phyloP scores from a whole-genome alignment of 1,139 yeast genomes.

The Kodamaea ohmeri region DNA sequence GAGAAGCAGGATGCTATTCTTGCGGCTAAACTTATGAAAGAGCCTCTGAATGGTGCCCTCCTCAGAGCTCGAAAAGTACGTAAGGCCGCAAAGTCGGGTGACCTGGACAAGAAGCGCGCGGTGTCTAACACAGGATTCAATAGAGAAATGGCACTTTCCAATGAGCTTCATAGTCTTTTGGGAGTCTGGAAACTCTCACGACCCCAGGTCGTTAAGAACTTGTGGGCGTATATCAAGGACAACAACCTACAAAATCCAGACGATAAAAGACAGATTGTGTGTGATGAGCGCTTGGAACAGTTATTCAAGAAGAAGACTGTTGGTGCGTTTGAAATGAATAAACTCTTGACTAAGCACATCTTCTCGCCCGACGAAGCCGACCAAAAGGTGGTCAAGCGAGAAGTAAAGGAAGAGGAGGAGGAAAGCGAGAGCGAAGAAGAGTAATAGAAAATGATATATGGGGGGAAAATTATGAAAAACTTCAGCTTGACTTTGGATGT shows the following conservation, averaged over 20 bases:
- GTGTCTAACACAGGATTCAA: slow-evolving; percentile 32
- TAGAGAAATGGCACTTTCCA: slow-evolving; percentile 45
- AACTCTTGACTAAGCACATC: slow-evolving; percentile 53
- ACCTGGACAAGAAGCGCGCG: slow-evolving; percentile 12
- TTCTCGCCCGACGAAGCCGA: slow-evolving; percentile 39
- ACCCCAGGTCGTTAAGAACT: slow-evolving; percentile 66
- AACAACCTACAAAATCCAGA: slow-evolving; percentile 65
- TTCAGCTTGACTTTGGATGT: no score
- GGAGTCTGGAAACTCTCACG: slow-evolving; percentile 49
- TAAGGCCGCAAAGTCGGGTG: slow-evolving; percentile 10
- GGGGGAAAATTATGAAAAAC: no score
- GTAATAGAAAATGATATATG: background rate
- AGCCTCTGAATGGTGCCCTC: slow-evolving; percentile 23
- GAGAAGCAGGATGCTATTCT: slow-evolving; percentile 42
- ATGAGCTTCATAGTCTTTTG: slow-evolving; percentile 46
- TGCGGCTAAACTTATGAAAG: slow-evolving; percentile 48
- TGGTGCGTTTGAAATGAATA: slow-evolving; percentile 69
- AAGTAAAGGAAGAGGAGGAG: slow-evolving; percentile 1
- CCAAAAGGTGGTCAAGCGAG: slow-evolving; percentile 4
- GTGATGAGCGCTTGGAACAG: slow-evolving; percentile 61
- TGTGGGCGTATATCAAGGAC: slow-evolving; percentile 74
- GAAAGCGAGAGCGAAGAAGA: slow-evolving; percentile 15
- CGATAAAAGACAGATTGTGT: slow-evolving; percentile 63
- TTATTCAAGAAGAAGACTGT: slow-evolving; percentile 58
- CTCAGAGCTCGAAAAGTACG: slow-evolving; percentile 18